A percentile compares a stretch with the other conserved stretches of the same genome.
These are phyloP conservation scores for Dioszegia crocea DNA, from an alignment of 768 basidiomycete genomes.

Conservation along the genomic window DNA sequence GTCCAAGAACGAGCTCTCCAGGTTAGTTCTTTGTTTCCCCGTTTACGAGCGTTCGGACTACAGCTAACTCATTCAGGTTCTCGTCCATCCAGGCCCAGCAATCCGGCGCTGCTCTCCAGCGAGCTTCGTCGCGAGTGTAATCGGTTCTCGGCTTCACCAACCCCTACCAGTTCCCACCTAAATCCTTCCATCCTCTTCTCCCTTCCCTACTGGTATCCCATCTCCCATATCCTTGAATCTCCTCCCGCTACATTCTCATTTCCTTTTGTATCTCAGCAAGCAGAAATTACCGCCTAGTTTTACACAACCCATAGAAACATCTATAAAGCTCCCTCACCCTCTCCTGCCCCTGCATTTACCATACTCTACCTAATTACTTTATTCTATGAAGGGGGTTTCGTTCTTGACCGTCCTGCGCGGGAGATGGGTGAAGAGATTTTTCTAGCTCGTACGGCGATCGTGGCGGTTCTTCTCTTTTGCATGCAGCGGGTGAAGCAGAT, in stretches of 20 bases:
- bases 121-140: conserved; percentile 20
- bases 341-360: no score
- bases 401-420: no score
- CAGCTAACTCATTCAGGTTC: conserved; percentile 25
- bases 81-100: conserved; percentile 49
- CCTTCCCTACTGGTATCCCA: background rate
- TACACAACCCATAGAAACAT: no score
- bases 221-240: no score
- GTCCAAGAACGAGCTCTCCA: conserved; percentile 52
- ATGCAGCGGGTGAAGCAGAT: no score
- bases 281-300: background rate
- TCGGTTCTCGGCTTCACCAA: background rate
- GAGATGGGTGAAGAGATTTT: no score
- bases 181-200: background rate
- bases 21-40: no score
- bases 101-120: conserved; percentile 48
- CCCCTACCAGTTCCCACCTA: background rate
- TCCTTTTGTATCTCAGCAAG: background rate
- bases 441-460: no score
- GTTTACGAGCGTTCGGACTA: background rate
- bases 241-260: conserved; percentile 4
- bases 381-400: no score
- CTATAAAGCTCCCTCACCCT: no score
- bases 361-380: no score
- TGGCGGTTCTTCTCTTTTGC: no score